phyloP scores from a whole-genome alignment of 2,329 filamentous ascomycete genomes.

The Neofusicoccum cordaticola region DNA sequence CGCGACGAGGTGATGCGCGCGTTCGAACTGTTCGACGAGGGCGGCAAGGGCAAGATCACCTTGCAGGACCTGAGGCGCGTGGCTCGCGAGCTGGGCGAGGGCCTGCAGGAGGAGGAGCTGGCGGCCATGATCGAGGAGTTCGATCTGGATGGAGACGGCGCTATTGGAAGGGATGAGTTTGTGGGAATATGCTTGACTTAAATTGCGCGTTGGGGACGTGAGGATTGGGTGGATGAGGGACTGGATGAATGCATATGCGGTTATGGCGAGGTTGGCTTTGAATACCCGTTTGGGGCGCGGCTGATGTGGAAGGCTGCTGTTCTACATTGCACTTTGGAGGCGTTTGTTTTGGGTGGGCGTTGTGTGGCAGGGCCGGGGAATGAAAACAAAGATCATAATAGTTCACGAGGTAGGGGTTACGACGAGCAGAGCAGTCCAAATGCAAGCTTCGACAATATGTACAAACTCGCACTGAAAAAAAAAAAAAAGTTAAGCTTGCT shows the following conservation, averaged over 20 bases:
- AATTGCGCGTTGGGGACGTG: not conserved
- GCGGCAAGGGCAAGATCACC: conserved; percentile 86
- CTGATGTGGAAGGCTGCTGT: not conserved
- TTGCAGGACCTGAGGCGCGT: conserved; percentile 84
- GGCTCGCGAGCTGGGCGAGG: conserved; percentile 87
- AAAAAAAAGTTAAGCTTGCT: not conserved
- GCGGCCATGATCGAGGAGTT: conserved; percentile 97
- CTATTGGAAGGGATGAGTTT: conserved; percentile 63
- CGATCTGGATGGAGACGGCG: conserved; percentile 89
- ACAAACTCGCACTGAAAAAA: not conserved
- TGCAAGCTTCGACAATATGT: conserved; percentile 1
- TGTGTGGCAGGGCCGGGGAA: not conserved
- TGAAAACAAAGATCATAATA: not conserved
- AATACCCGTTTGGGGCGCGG: not conserved
- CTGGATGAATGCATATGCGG: not conserved
- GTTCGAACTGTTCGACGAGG: conserved; percentile 89
- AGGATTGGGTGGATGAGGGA: not conserved
- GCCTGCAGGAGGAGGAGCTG: conserved; percentile 87
- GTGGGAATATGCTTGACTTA: conserved; percentile 61
- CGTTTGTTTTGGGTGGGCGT: not conserved
- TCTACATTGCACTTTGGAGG: not conserved
- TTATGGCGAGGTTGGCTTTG: not conserved
- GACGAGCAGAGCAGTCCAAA: not conserved
- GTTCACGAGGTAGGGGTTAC: not conserved
- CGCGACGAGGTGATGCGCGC: conserved; percentile 87